Conservation (phyloP, 2,329 filamentous ascomycete species). For the Claviceps sorghi region DNA sequence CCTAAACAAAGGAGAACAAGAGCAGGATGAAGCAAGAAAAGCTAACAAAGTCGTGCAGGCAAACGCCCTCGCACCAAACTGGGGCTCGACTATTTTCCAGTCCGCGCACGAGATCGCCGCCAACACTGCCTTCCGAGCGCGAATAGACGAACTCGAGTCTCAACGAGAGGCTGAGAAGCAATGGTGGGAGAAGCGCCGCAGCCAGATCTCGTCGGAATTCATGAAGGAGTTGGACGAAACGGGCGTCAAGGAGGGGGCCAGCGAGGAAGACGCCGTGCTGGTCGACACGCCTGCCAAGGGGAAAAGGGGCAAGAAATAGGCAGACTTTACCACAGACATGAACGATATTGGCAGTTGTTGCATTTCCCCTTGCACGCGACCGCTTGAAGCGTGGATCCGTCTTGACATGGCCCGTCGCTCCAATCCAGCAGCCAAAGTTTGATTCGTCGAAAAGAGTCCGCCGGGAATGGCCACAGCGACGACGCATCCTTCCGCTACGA, state of each 20-base stretch:
- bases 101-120: conserved; percentile 90
- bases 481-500: no score
- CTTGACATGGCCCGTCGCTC: neutral
- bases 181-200: conserved; percentile 83
- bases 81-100: conserved; percentile 94
- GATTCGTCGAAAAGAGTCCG: neutral
- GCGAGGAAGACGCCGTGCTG: conserved; percentile 45
- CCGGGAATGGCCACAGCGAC: no score
- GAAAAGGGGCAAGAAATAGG: conserved; percentile 44
- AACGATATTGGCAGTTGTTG: neutral
- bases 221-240: conserved; percentile 70
- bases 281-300: conserved; percentile 48
- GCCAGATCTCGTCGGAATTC: conserved; percentile 58
- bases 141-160: conserved; percentile 59
- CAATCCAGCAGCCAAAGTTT: neutral
- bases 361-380: neutral
- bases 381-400: neutral
- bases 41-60: conserved; percentile 40
- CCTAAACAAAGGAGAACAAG: neutral
- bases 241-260: conserved; percentile 19
- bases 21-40: neutral
- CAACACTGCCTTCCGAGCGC: conserved; percentile 62
- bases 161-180: conserved; percentile 61
- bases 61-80: conserved; percentile 74
- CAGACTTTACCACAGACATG: neutral